A percentile compares a stretch with the other conserved stretches of the same genome.
Evolutionary conservation across 148 eudicot genomes (phyloP).

Genomic region (Selenicereus undatus): DNA sequence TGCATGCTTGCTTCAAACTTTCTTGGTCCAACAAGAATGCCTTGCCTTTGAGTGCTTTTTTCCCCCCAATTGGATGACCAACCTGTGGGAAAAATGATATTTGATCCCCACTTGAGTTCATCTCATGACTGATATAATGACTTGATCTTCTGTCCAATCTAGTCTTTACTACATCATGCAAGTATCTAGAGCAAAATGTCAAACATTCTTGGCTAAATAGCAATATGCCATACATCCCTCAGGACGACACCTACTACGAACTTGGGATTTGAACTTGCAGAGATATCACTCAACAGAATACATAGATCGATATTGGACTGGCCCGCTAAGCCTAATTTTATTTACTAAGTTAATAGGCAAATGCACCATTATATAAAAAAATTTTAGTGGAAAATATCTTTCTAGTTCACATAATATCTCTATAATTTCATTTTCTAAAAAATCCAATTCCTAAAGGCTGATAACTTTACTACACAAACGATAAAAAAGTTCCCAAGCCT

Average conservation of each 20-base stretch:
- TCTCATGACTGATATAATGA: no score
- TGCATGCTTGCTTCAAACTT: background rate
- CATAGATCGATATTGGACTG: background rate
- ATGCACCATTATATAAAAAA: constrained; percentile 16
- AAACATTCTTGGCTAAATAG: no score
- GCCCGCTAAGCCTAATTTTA: constrained; percentile 12
- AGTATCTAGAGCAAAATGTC: background rate
- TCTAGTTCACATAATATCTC: constrained; percentile 11
- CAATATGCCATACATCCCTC: constrained; percentile 5
- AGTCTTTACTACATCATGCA: constrained; percentile 6
- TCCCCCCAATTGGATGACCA: background rate
- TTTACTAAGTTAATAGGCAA: constrained; percentile 11
- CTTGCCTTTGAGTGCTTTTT: background rate
- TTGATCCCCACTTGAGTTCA: background rate
- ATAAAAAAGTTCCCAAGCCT: background rate
- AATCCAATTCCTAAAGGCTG: background rate
- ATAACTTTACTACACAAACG: background rate
- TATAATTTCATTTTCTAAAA: background rate
- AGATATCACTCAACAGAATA: constrained; percentile 15
- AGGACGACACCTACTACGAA: constrained; percentile 18
- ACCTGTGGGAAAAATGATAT: no score
- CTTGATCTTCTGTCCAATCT: background rate
- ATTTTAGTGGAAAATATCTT: background rate
- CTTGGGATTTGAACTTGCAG: constrained; percentile 13
- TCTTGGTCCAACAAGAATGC: background rate